These are phyloP conservation scores for Fusarium ramigenum DNA, from an alignment of 2,329 filamentous ascomycete species.

Conservation along the genomic window DNA sequence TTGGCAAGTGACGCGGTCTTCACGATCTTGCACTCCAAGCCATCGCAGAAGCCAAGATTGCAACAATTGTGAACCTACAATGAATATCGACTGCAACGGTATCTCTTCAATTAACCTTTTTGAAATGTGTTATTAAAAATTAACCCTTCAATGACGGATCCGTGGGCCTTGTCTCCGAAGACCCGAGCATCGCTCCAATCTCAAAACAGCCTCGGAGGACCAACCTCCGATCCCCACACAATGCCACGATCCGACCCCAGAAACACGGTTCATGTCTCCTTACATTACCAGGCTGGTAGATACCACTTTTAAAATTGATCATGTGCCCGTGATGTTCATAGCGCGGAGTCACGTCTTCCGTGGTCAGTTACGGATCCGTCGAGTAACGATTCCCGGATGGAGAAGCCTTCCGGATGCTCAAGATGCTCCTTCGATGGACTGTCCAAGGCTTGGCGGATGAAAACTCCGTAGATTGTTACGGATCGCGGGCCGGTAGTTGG, in stretches of 20 bases:
- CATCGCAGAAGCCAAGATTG: too few relatives aligned
- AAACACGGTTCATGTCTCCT: not conserved
- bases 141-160: conserved; percentile 7
- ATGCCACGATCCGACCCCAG: not conserved
- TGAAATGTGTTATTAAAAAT: not conserved
- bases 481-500: conserved; percentile 6
- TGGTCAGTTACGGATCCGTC: conserved; percentile 8
- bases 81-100: rapidly evolving
- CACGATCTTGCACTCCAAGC: not conserved
- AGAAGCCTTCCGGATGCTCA: not conserved
- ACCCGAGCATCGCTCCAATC: not conserved
- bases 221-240: conserved; percentile 23
- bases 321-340: not conserved
- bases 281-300: not conserved
- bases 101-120: too few relatives aligned
- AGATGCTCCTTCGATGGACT: not conserved
- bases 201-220: conserved; percentile 22
- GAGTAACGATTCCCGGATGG: not conserved
- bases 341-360: conserved; percentile 13
- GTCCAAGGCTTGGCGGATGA: not conserved
- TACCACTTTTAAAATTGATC: not conserved
- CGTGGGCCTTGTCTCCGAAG: conserved; percentile 20
- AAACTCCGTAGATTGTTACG: not conserved
- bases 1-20: rapidly evolving
- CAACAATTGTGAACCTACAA: too few relatives aligned